Percentiles rank a stretch among this genome's conserved stretches.
Conservation (phyloP, 2,329 filamentous ascomycete species). For the Pseudopithomyces maydicus region DNA sequence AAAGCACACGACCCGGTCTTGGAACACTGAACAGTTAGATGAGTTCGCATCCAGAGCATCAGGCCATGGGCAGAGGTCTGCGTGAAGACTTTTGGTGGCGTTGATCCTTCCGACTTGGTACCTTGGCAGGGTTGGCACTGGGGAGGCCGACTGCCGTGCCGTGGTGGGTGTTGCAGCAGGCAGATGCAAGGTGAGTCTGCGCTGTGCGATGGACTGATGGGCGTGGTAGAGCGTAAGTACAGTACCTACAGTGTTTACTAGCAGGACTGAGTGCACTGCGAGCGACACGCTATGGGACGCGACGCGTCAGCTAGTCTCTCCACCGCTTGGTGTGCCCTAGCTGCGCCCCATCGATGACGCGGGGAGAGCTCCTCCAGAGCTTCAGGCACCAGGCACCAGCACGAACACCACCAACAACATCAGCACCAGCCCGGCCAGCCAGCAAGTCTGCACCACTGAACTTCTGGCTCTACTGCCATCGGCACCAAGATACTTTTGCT, state of each 20-base stretch:
- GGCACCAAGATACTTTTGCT: neutral
- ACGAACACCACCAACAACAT: neutral
- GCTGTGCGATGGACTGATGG: too few relatives aligned
- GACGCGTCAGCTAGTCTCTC: neutral
- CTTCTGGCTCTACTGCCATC: neutral
- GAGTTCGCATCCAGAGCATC: neutral
- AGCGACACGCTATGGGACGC: neutral
- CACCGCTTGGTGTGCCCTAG: neutral
- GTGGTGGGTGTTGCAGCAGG: too few relatives aligned
- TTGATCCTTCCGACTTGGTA: slow-evolving; percentile 29
- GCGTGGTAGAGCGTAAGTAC: too few relatives aligned
- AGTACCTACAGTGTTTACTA: too few relatives aligned
- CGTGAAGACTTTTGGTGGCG: slow-evolving; percentile 20
- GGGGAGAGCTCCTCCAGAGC: neutral
- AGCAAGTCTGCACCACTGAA: too few relatives aligned
- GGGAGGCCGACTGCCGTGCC: too few relatives aligned
- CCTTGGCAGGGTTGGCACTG: slow-evolving; percentile 4
- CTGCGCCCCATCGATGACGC: slow-evolving; percentile 16
- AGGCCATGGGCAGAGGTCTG: slow-evolving; percentile 8
- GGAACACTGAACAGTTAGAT: too few relatives aligned
- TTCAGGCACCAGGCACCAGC: neutral
- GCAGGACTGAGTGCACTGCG: neutral
- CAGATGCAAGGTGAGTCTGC: too few relatives aligned
- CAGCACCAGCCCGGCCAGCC: neutral
- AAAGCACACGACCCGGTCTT: too few relatives aligned